These are phyloP conservation scores for Colletotrichum sp. DNA, from an alignment of 2,329 filamentous ascomycete genomes.

Conservation along the genomic window DNA sequence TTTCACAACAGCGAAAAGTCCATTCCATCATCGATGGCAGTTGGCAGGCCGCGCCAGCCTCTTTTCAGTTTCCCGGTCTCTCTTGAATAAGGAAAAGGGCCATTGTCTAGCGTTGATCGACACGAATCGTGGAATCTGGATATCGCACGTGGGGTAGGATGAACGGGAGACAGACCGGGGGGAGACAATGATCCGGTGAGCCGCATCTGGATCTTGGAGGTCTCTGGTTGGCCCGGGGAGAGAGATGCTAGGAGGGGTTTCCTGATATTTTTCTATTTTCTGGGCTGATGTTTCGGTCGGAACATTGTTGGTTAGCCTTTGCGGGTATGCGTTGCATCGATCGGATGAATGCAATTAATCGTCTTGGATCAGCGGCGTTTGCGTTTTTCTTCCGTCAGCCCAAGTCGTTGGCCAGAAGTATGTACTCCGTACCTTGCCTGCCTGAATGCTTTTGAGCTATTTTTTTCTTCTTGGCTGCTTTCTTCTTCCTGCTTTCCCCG, in stretches of 20 bases:
- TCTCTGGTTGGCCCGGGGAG: background rate
- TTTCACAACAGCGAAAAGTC: slow-evolving; percentile 16
- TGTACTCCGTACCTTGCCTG: background rate
- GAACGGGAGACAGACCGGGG: background rate
- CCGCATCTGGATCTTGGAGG: slow-evolving; percentile 1
- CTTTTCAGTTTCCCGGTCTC: background rate
- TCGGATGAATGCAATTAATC: background rate
- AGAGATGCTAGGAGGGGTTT: background rate
- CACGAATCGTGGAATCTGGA: slow-evolving; percentile 12
- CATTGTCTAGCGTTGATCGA: background rate
- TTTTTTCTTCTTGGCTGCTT: background rate
- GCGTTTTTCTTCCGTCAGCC: background rate
- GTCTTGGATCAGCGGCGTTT: background rate
- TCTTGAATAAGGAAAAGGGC: background rate
- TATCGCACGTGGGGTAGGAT: slow-evolving; percentile 11
- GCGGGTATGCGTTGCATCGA: background rate
- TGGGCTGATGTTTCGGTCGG: background rate
- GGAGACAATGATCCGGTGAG: slow-evolving; percentile 1
- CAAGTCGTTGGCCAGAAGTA: background rate
- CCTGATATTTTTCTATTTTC: background rate
- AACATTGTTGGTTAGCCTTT: background rate
- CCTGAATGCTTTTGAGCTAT: background rate
- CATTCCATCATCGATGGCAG: slow-evolving; percentile 17
- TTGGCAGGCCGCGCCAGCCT: background rate
- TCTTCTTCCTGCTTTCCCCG: background rate